Base-by-base conservation (phyloP, 1,139 yeast species). In the Candida sp. region DNA sequence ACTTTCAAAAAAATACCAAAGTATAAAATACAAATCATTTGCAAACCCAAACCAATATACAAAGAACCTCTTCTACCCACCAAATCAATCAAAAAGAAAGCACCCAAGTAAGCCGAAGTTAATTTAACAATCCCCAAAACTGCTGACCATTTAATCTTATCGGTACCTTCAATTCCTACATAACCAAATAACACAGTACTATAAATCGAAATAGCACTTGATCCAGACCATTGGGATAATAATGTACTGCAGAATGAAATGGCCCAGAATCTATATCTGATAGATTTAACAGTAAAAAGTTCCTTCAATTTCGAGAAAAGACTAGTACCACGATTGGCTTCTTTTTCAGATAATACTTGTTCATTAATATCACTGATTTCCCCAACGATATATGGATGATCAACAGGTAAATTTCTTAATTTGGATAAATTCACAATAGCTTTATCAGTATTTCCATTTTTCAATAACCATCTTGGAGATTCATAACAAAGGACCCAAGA, bases 161-260 rank as follows among this genome's bases (percentile, higher is more conserved):
- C 67, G 9, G 57, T 50, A n/a, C 61, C 63, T 29, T 38, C 43
- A 35, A 62, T 54, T 41, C 84, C 83, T 38, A 75, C 69, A 42
- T 76, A 63, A 25, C 63, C 66, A 52, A 79, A 77, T 44, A 79
- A 64, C 39, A 74, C 72, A 22, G 79, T 72, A 22, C 83, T 75
- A 50, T 77, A 78, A 43, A 77, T 75, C 11, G 81, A 77, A 39
- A 78, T 64, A 3, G 82, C 77, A 47, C 77, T 78, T 27, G 82
- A 79, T 39, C 84, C 84, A 33, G 79, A 66, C 74, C 82, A 76
- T 58, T 79, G 84, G 34, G 80, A 77, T 43, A 79, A 63, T 38
- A 80, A 47, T 48, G 77, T 79, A 11, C 77, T 63, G 36, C 63
- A 49, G 29, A 69, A 55, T 6, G 77, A 64, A 32, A 73, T 58